Evolutionary conservation across 495 filamentous ascomycete species (phyloP).

Genomic region (Talaromyces wortmannii): DNA sequence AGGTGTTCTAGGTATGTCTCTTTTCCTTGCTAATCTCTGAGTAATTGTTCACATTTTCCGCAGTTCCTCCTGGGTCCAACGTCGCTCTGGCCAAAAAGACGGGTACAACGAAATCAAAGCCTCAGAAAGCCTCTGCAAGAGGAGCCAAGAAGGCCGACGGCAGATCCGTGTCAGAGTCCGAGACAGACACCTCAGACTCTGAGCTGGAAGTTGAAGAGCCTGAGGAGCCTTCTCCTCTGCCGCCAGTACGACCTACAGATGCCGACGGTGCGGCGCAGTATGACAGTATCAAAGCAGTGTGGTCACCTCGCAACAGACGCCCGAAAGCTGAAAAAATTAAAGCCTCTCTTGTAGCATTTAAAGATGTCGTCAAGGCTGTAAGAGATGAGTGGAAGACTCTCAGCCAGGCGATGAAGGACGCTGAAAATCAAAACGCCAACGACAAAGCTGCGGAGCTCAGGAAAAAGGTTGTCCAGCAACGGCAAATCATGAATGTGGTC

Average conservation of each 20-base stretch:
- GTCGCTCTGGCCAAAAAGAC: neutral
- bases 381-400: conserved; percentile 58
- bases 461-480: conserved; percentile 47
- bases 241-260: conserved; percentile 40
- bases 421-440: conserved; percentile 44
- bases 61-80: neutral
- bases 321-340: conserved; percentile 41
- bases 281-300: conserved; percentile 58
- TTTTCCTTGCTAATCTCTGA: neutral
- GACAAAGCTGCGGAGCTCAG: conserved; percentile 30
- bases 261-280: conserved; percentile 50
- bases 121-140: conserved; percentile 15
- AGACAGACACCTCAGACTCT: conserved; percentile 43
- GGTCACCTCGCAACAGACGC: conserved; percentile 48
- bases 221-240: conserved; percentile 47
- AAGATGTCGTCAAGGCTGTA: conserved; percentile 55
- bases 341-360: conserved; percentile 46
- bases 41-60: neutral
- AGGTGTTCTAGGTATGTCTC: neutral
- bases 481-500: conserved; percentile 53
- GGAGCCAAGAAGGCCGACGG: conserved; percentile 18
- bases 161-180: conserved; percentile 34
- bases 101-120: conserved; percentile 10
- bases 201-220: conserved; percentile 35
- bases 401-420: conserved; percentile 47